phyloP scores from a whole-genome alignment of 2,329 filamentous ascomycete species.

The Diaporthe eres region DNA sequence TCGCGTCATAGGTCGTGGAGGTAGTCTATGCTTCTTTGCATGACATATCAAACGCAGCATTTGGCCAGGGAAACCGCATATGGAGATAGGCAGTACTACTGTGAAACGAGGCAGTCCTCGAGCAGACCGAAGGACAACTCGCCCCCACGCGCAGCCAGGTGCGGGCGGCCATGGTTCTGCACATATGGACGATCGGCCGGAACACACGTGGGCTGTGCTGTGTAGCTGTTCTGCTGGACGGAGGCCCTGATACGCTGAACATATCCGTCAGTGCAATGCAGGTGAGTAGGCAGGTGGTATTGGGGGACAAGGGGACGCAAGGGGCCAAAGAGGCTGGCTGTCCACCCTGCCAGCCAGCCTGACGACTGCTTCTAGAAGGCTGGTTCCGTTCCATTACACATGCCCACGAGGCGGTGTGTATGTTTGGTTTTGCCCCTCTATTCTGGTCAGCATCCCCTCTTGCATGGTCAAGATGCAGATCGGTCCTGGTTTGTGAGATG shows the following conservation, averaged over 20 bases:
- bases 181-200: background rate
- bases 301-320: background rate
- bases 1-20: conserved; percentile 7
- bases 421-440: background rate
- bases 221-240: background rate
- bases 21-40: background rate
- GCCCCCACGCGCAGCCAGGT: background rate
- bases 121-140: background rate
- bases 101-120: background rate
- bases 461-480: background rate
- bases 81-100: background rate
- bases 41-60: background rate
- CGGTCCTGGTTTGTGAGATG: conserved; percentile 34
- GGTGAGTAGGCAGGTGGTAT: conserved; percentile 7
- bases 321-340: conserved; percentile 1
- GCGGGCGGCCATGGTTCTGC: background rate
- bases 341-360: background rate
- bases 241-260: background rate
- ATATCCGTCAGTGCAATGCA: background rate
- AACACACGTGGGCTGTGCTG: conserved; percentile 13
- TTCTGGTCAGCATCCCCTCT: conserved; percentile 15
- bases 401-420: conserved; percentile 13
- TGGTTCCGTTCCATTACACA: conserved; percentile 12
- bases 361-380: conserved; percentile 28
- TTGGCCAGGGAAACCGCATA: background rate